A percentile compares a stretch with the other conserved stretches of the same genome.
phyloP scores from a whole-genome alignment of 1,284 basidiomycete species.

The Trichosporon asahii region DNA sequence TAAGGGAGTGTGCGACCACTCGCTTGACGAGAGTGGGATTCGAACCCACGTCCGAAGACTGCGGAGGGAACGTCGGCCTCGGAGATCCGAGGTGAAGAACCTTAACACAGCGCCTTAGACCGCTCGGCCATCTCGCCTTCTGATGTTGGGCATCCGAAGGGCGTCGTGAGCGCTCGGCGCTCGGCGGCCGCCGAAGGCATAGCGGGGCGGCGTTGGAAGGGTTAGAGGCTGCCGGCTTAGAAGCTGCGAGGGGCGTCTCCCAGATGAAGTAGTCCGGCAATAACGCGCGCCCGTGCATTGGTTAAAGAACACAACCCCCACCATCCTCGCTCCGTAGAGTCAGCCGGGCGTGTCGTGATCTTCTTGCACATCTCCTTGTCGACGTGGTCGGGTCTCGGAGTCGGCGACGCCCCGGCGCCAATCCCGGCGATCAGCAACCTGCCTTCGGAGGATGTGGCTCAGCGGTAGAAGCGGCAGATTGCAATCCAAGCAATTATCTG shows the following conservation, averaged over 20 bases:
- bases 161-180: too few relatives aligned
- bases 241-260: too few relatives aligned
- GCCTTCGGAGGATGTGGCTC: neutral
- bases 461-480: constrained; percentile 3
- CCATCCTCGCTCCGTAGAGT: too few relatives aligned
- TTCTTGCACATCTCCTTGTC: too few relatives aligned
- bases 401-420: neutral
- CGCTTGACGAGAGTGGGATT: constrained; percentile 4
- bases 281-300: too few relatives aligned
- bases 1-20: neutral
- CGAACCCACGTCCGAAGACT: constrained; percentile 4
- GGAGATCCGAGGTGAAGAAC: constrained; percentile 1
- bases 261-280: too few relatives aligned
- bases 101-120: constrained; percentile 25
- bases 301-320: too few relatives aligned
- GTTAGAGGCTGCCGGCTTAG: neutral
- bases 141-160: neutral
- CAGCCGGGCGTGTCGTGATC: too few relatives aligned
- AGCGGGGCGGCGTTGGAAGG: neutral
- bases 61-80: neutral
- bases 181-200: neutral
- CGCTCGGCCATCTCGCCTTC: constrained; percentile 19
- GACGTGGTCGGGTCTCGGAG: neutral
- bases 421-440: neutral
- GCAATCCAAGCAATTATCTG: neutral